phyloP scores from a whole-genome alignment of 345 rosid species.

The Gossypium sturtianum region DNA sequence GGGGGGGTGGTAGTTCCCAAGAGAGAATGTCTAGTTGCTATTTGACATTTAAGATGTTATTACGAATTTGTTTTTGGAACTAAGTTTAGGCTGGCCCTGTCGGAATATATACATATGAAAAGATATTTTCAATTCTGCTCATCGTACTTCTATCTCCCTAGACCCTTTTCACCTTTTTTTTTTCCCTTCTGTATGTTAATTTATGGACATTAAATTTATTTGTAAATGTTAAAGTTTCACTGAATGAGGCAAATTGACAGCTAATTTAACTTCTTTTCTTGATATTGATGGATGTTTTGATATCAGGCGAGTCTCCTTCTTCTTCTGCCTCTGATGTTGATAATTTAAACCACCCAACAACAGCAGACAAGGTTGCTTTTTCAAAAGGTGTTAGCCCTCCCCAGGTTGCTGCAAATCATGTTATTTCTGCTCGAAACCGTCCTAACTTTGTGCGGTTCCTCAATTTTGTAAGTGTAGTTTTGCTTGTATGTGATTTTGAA shows the following conservation, averaged over 20 bases:
- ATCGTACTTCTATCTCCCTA: not conserved
- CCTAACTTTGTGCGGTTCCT: conserved; percentile 59
- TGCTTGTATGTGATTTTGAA: not conserved
- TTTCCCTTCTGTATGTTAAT: not conserved
- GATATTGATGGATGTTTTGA: conserved; percentile 5
- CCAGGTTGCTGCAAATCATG: conserved; percentile 62
- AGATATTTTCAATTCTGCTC: not conserved
- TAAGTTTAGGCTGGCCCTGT: not conserved
- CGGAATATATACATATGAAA: not conserved
- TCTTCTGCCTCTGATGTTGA: conserved; percentile 97
- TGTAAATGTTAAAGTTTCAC: not conserved
- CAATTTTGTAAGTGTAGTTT: conserved; percentile 61
- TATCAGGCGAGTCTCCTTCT: conserved; percentile 93
- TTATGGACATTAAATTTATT: not conserved
- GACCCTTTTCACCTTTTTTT: not conserved
- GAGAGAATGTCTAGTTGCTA: not conserved
- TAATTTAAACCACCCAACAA: conserved; percentile 73
- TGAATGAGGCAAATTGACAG: not conserved
- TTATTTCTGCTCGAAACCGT: conserved; percentile 59
- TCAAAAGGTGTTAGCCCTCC: conserved; percentile 74
- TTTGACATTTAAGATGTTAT: not conserved
- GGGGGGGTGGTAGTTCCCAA: no score
- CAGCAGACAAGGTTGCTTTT: conserved; percentile 51
- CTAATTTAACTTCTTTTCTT: not conserved
- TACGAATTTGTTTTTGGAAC: not conserved